Conservation (phyloP, 352 stramenopile species). For the Thalassiosira ordinaria region DNA sequence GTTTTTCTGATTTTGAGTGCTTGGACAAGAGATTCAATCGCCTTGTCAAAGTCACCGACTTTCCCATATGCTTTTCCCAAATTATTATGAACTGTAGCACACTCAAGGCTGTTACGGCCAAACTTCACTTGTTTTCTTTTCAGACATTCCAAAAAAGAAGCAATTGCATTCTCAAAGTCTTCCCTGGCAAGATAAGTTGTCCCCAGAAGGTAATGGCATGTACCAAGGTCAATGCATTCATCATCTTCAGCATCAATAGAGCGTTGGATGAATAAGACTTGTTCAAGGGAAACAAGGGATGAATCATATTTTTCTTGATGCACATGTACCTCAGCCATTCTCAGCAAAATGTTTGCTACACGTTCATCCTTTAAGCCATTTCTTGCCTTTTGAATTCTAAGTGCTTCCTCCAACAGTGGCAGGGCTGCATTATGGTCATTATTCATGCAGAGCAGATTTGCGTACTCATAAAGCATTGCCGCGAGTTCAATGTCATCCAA, state of each 20-base stretch:
- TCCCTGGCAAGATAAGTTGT: constrained; percentile 50
- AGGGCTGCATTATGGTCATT: constrained; percentile 50
- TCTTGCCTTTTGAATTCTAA: constrained; percentile 59
- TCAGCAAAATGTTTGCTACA: constrained; percentile 57
- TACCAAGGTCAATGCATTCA: constrained; percentile 46
- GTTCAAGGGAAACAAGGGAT: constrained; percentile 59
- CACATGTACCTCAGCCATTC: constrained; percentile 47
- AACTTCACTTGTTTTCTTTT: constrained; percentile 48
- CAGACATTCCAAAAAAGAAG: constrained; percentile 42
- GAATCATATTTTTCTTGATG: constrained; percentile 51
- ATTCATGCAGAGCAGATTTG: constrained; percentile 44
- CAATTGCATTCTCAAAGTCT: constrained; percentile 56
- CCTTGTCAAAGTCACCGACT: constrained; percentile 49
- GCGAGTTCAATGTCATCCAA: constrained; percentile 63
- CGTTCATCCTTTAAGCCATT: constrained; percentile 50
- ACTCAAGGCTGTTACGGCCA: constrained; percentile 57
- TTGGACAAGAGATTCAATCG: constrained; percentile 63
- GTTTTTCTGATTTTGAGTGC: constrained; percentile 60
- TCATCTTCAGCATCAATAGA: constrained; percentile 30
- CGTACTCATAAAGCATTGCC: constrained; percentile 54
- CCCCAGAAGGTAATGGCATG: constrained; percentile 53
- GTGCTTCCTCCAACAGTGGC: constrained; percentile 56
- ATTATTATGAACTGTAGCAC: constrained; percentile 54
- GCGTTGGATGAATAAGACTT: constrained; percentile 59
- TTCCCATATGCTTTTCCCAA: constrained; percentile 62